These are phyloP conservation scores for Xenoacremonium recifei DNA, from an alignment of 2,329 filamentous ascomycete species.

Conservation along the genomic window DNA sequence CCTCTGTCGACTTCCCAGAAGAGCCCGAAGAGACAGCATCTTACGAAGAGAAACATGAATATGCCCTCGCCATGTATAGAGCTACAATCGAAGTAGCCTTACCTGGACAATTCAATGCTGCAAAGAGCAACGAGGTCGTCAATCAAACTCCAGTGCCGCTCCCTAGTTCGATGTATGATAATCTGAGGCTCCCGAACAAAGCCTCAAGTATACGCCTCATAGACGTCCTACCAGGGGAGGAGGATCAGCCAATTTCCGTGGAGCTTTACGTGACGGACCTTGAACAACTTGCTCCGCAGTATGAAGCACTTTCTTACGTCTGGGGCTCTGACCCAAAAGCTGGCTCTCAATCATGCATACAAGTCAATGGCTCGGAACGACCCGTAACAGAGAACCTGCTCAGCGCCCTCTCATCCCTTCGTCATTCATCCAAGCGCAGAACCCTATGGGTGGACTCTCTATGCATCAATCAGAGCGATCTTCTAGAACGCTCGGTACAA, in stretches of 20 bases:
- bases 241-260: not conserved
- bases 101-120: not conserved
- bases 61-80: not conserved
- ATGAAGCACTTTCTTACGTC: not conserved
- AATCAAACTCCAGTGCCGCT: not conserved
- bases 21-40: not conserved
- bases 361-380: not conserved
- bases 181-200: not conserved
- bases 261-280: not conserved
- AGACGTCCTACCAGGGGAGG: not conserved
- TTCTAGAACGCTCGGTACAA: not conserved
- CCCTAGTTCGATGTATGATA: not conserved
- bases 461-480: not conserved
- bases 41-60: not conserved
- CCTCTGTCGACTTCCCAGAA: not conserved
- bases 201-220: not conserved
- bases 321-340: not conserved
- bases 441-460: not conserved
- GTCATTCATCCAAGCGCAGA: not conserved
- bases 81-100: not conserved
- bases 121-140: not conserved
- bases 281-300: not conserved
- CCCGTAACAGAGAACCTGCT: not conserved
- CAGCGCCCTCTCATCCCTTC: not conserved
- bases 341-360: not conserved